These are phyloP conservation scores for Globisporangium alternatum DNA, from an alignment of 352 stramenopile species.

Conservation along the genomic window DNA sequence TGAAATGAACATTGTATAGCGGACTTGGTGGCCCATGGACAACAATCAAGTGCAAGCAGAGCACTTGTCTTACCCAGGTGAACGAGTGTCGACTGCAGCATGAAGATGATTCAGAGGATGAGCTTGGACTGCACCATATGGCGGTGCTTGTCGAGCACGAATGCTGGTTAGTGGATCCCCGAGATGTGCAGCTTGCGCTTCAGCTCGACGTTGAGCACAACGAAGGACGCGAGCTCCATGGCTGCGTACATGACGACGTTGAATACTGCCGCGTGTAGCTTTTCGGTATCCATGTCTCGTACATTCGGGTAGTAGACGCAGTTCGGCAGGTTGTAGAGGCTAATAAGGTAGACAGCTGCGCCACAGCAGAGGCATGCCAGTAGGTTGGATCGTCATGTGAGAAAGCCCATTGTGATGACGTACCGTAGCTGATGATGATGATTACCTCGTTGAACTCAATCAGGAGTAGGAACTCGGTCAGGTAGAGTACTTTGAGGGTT, in stretches of 20 bases:
- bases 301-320: conserved; percentile 34
- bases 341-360: conserved; percentile 24
- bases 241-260: conserved; percentile 33
- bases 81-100: conserved; percentile 34
- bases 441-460: conserved; percentile 24
- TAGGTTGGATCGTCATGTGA: no score
- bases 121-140: conserved; percentile 40
- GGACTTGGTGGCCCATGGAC: background rate
- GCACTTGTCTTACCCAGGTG: conserved; percentile 22
- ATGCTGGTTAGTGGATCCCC: conserved; percentile 28
- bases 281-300: conserved; percentile 8
- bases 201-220: conserved; percentile 21
- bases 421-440: conserved; percentile 19
- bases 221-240: conserved; percentile 18
- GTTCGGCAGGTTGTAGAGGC: conserved; percentile 35
- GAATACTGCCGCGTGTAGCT: conserved; percentile 18
- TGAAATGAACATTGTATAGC: no score
- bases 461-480: conserved; percentile 43
- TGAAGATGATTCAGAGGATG: conserved; percentile 41
- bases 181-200: conserved; percentile 25
- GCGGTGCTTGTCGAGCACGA: conserved; percentile 36
- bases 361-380: no score
- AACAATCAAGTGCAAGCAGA: background rate
- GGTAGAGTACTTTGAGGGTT: conserved; percentile 29
- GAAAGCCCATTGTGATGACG: background rate